Evolutionary conservation across 2,329 filamentous ascomycete species (phyloP).

Genomic region (Penicillium freii): DNA sequence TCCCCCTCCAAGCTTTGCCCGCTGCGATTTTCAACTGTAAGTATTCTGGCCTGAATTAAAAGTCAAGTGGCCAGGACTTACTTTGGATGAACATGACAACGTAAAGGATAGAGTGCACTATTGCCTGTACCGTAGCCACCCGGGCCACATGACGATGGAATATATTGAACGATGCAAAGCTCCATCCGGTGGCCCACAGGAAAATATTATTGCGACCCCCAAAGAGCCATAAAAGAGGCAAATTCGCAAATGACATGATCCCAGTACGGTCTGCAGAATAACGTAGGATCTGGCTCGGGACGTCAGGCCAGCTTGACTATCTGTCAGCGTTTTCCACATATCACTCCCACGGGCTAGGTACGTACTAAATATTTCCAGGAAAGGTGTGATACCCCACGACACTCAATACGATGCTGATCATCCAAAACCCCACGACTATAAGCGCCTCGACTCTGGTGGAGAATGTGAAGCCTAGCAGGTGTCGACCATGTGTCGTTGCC

Average conservation of each 20-base stretch:
- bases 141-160: slow-evolving; percentile 68
- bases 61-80: slow-evolving; percentile 9
- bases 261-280: slow-evolving; percentile 65
- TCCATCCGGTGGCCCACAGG: slow-evolving; percentile 67
- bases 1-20: slow-evolving; percentile 26
- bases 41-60: background rate
- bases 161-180: slow-evolving; percentile 63
- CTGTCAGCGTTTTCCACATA: slow-evolving; percentile 2
- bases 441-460: slow-evolving; percentile 50
- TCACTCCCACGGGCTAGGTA: background rate
- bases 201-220: slow-evolving; percentile 65
- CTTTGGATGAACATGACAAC: slow-evolving; percentile 40
- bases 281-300: slow-evolving; percentile 46
- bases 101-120: slow-evolving; percentile 63
- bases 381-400: slow-evolving; percentile 48
- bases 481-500: slow-evolving; percentile 39
- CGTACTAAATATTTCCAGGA: slow-evolving; percentile 50
- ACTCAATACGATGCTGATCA: slow-evolving; percentile 46
- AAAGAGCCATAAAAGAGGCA: slow-evolving; percentile 66
- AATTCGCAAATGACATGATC: slow-evolving; percentile 62
- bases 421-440: slow-evolving; percentile 46
- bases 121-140: slow-evolving; percentile 60
- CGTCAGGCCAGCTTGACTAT: slow-evolving; percentile 27
- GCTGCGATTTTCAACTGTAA: slow-evolving; percentile 15
- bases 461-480: slow-evolving; percentile 46